Evolutionary conservation across 129 eudicot genomes (phyloP), one percentile per base, ranked within the genome.

Genomic region (Tagetes erecta): DNA sequence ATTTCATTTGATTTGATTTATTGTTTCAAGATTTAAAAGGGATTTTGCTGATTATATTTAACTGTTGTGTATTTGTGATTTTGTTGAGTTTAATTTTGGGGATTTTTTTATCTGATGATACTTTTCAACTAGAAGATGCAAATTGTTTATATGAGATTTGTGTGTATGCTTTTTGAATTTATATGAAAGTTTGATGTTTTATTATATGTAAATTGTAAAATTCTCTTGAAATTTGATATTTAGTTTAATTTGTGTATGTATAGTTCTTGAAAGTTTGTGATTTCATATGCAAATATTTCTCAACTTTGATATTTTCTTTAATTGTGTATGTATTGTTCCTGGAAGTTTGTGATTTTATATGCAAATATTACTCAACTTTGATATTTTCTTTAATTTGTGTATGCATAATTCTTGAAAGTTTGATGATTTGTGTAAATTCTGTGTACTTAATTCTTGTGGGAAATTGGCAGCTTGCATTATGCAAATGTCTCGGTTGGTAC

Each of bases 401-500:
- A 70, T 50, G 35, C 46, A 78, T 42, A 20, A 11, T 34, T 78
- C 27, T 37, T 67, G 67, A 66, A 41, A 76, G n/a, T 74, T 60
- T 60, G 27, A 36, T 67, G 46, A 6, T 47, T 47, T 36, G 30
- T 51, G 39, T 42, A 35, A 35, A 34, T 45, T 73, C 46, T 59
- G 69, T 60, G 47, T 35, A 62, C 33, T 3, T 62, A 57, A 55
- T 56, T 67, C 74, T 55, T 80, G 68, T 67, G 57, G 72, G 60
- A 64, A 67, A 44, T 46, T 80, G 80, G 76, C 95, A 95, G 99
- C 82, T 87, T 95, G 92, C 94, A 95, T 76, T 95, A 91, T 44
- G 91, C 97, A 20, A 80, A 85, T 79, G 99, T 95, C 11, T 75
- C 96, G 0, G 87, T 95, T 67, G 99, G 99, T 27, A 88, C 84